Conservation (phyloP, 129 eudicot species). For the Dittrichia graveolens region DNA sequence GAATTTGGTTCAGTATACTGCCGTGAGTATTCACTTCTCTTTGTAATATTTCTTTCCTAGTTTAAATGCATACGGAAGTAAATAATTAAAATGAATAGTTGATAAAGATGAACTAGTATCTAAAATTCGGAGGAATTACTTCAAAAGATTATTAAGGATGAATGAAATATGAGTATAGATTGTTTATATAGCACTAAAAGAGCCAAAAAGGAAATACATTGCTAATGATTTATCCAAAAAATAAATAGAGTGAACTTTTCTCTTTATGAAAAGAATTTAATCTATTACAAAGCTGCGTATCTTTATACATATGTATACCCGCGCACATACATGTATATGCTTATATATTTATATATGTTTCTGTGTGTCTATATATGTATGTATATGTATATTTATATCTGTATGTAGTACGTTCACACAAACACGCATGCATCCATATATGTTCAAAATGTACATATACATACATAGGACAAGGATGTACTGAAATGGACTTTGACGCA, state of each 20-base stretch:
- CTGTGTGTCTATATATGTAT: no score
- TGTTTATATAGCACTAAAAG: neutral
- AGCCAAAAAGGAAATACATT: neutral
- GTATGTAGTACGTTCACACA: no score
- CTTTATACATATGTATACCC: neutral
- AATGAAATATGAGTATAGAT: conserved; percentile 8
- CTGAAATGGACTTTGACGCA: no score
- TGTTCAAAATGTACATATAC: no score
- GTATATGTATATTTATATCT: no score
- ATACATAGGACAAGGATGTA: no score
- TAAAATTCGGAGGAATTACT: neutral
- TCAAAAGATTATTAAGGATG: neutral
- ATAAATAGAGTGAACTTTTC: neutral
- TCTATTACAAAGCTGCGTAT: neutral
- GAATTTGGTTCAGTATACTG: conserved; percentile 81
- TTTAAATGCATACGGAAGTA: conserved; percentile 12
- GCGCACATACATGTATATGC: neutral
- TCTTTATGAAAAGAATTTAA: neutral
- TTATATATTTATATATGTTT: neutral
- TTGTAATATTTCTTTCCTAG: neutral
- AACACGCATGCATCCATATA: no score
- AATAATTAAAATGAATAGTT: conserved; percentile 7
- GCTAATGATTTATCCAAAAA: neutral
- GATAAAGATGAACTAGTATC: neutral
- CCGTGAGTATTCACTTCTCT: conserved; percentile 57